Evolutionary conservation across 2,329 filamentous ascomycete genomes (phyloP), one percentile per base, ranked within the genome.

Genomic region (Epichloe uncinata): DNA sequence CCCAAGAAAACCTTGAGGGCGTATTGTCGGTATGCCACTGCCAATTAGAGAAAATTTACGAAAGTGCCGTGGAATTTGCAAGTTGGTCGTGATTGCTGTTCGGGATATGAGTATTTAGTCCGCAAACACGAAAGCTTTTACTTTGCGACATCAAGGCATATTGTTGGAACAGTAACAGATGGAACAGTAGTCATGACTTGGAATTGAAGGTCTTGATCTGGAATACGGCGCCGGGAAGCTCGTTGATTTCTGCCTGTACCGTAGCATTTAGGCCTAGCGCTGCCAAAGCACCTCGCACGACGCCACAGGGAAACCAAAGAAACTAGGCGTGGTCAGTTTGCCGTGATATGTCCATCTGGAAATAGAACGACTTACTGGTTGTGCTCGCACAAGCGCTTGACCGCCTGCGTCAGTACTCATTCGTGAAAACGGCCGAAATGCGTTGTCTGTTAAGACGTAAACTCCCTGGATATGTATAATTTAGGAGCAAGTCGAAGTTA

Each of bases 401-500:
- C 83, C 82, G 40, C 84, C 79, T 16, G 80, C 73, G 58, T 91
- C 84, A 56, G 89, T 85, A 61, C 85, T 91, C 90, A 97, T 96
- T 45, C 89, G 79, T 36, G 82, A 78, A 57, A 98, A 84, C 0
- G 91, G 90, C 45, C 87, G 84, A 70, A 98, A 98, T 9, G 84
- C 74, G 63, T 89, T 89, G 69, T 98, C 93, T 13, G 91, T 97
- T 48, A 98, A 73, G 42, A 98, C 93, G 66, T 96, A 98, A 57
- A 97, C 89, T 47, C 93, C 93, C 82, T 87, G 52, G 18, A 30
- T 15, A 38, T 35, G 22, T n/a, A 46, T 9, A 8, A 7, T 33
- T 46, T n/a, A 46, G 35, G 6, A 33, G 35, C n/a, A n/a, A 43
- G 13, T 46, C 48, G 7, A 33, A 9, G 12, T 6, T 35, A n/a